Evolutionary conservation across 805 yeast species (phyloP), one percentile per base, ranked within the genome.

Genomic region (Candida fluviatilis): DNA sequence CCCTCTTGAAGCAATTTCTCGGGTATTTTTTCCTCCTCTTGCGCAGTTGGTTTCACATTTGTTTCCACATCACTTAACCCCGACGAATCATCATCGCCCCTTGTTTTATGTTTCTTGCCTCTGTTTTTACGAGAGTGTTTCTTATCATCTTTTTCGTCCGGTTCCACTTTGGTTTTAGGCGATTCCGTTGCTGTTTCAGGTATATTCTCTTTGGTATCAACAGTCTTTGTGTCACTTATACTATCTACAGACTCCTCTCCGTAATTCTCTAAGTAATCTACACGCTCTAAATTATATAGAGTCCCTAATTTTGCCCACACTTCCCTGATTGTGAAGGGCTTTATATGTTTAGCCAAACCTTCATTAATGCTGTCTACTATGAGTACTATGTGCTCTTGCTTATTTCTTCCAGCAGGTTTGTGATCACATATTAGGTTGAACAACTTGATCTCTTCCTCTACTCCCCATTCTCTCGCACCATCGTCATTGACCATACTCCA

Each of bases 331-430:
- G 77, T 65, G 39, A 76, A 60, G 24, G 48, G 50, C 24, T 39
- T 37, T 27, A 35, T 46, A 11, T 46, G 43, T 16, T 45, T 37
- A 31, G 45, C 31, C 51, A 45, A 35, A 29, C 58, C 42, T 48
- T 63, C 45, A 56, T 64, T 49, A 49, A 75, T 54, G 35, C 60
- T 48, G 45, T 65, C 56, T 52, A 72, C 41, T 57, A 78, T 60
- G 47, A 60, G 50, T 25, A 54, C 55, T 62, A 75, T 57, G 42
- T 73, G 64, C 48, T 63, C 60, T 39, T 71, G 68, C 37, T 67
- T 71, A 37, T 64, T 51, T 23, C 55, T 52, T 1, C 95, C 95
- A 0, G 80, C 81, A 0, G 93, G 93, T 54, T 80, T 81, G 60
- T 67, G 71, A 49, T 75, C 79, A 46, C 87, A 77, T 1, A 82